Evolutionary conservation across 2,329 filamentous ascomycete genomes (phyloP).

Genomic region (Xylaria digitata): DNA sequence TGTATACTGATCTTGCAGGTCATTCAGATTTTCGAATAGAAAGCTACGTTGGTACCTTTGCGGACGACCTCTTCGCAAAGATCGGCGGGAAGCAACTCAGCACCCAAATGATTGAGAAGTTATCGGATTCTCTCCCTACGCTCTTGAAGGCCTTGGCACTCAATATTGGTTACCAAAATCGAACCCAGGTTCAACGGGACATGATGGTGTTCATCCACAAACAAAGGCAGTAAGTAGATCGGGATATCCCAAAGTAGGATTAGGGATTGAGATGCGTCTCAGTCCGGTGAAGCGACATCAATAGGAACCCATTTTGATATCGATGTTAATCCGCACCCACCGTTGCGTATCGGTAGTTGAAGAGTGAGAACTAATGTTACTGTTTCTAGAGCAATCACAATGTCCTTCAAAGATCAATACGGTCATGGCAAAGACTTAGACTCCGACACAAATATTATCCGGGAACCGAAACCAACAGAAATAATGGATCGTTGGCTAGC

Average conservation of each 20-base stretch:
- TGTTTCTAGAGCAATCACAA: constrained; percentile 5
- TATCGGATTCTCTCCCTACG: constrained; percentile 5
- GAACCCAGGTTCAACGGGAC: constrained; percentile 5
- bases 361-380: background rate
- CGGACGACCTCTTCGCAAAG: constrained; percentile 3
- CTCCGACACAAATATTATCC: background rate
- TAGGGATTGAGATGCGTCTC: background rate
- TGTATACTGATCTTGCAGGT: constrained; percentile 16
- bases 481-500: constrained; percentile 13
- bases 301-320: background rate
- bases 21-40: constrained; percentile 2
- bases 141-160: constrained; percentile 15
- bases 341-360: background rate
- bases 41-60: constrained; percentile 14
- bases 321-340: background rate
- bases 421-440: background rate
- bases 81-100: constrained; percentile 6
- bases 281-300: background rate
- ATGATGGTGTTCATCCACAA: constrained; percentile 20
- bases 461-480: constrained; percentile 1
- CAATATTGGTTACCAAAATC: constrained; percentile 15
- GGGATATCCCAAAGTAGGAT: background rate
- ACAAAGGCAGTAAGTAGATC: constrained; percentile 11
- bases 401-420: background rate
- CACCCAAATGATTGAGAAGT: background rate